These are phyloP conservation scores for Bacterosira constricta DNA, from an alignment of 108 stramenopile species.

Conservation along the genomic window DNA sequence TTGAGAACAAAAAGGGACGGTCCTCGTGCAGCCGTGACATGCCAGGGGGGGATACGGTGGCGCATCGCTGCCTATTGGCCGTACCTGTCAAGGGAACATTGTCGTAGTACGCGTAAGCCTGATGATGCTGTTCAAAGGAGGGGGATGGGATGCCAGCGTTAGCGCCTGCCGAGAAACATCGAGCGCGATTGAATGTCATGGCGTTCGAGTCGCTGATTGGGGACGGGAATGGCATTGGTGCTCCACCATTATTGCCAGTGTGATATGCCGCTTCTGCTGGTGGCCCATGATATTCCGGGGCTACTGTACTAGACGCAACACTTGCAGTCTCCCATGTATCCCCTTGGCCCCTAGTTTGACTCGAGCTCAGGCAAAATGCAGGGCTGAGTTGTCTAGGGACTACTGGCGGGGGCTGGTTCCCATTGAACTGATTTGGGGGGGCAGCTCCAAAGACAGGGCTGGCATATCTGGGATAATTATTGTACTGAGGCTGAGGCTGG, in stretches of 20 bases:
- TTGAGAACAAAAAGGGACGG: constrained; percentile 22
- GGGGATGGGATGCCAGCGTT: constrained; percentile 19
- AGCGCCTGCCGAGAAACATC: constrained; percentile 43
- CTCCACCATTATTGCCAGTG: constrained; percentile 16
- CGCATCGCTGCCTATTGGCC: constrained; percentile 60
- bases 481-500: background rate
- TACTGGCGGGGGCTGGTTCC: background rate
- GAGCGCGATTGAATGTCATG: constrained; percentile 39
- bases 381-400: constrained; percentile 23
- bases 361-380: background rate
- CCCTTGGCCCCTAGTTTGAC: background rate
- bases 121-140: constrained; percentile 12
- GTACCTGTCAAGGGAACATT: constrained; percentile 27
- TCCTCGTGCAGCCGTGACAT: constrained; percentile 59
- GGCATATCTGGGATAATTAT: constrained; percentile 29
- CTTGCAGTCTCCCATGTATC: constrained; percentile 65
- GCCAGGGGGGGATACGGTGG: constrained; percentile 65
- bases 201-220: background rate
- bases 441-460: constrained; percentile 47
- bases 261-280: constrained; percentile 25
- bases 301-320: constrained; percentile 56
- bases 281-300: constrained; percentile 62
- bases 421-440: constrained; percentile 23
- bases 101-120: constrained; percentile 14
- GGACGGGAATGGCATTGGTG: constrained; percentile 24